Conservation (phyloP, 2,329 filamentous ascomycete species). For the Westerdykella sp. region DNA sequence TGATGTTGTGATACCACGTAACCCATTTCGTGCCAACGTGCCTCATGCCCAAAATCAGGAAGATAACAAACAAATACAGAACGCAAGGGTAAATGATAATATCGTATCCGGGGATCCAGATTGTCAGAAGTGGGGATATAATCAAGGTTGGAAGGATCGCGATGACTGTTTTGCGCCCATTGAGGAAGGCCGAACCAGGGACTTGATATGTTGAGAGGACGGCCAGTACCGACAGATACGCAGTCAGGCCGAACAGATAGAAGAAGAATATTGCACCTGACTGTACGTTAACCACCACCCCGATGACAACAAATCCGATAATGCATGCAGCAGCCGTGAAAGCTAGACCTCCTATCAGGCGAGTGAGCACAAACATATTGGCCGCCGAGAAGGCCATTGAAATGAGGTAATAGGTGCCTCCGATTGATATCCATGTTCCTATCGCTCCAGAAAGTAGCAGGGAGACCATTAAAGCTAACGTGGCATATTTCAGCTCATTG, state of each 20-base stretch:
- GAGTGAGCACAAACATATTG: constrained; percentile 51
- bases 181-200: constrained; percentile 50
- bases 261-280: constrained; percentile 54
- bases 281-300: constrained; percentile 37
- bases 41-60: constrained; percentile 50
- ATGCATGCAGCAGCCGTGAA: constrained; percentile 49
- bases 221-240: constrained; percentile 54
- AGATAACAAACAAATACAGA: constrained; percentile 48
- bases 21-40: constrained; percentile 53
- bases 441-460: constrained; percentile 55
- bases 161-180: constrained; percentile 53
- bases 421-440: constrained; percentile 58
- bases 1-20: constrained; percentile 50
- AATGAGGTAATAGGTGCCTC: constrained; percentile 56
- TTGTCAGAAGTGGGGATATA: constrained; percentile 52
- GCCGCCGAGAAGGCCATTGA: constrained; percentile 52
- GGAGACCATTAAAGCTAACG: constrained; percentile 53
- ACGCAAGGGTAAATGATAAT: constrained; percentile 52
- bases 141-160: constrained; percentile 51
- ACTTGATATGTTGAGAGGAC: constrained; percentile 42
- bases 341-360: constrained; percentile 47
- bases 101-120: constrained; percentile 48
- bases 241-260: constrained; percentile 53
- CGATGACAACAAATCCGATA: constrained; percentile 48
- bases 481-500: constrained; percentile 48